Conservation (phyloP, 306 rosid species). For the Vigna trinervia region DNA sequence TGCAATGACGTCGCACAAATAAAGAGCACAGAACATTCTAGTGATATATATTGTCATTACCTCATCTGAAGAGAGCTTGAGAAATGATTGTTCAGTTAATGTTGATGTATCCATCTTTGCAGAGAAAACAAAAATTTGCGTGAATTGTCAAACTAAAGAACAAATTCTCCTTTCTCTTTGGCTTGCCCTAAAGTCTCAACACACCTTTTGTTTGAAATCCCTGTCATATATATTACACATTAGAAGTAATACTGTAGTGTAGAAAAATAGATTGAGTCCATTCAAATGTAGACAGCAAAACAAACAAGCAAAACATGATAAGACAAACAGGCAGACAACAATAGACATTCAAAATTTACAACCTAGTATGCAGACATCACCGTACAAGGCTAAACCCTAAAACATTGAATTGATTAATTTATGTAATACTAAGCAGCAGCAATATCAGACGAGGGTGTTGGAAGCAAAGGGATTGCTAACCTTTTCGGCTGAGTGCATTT, state of each 20-base stretch:
- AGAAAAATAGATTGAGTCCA: not conserved
- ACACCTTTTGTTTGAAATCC: not conserved
- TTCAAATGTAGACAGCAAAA: not conserved
- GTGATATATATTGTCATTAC: slow-evolving; percentile 34
- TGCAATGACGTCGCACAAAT: not conserved
- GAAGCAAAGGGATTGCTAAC: not conserved
- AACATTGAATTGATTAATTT: not conserved
- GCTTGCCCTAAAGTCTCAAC: slow-evolving; percentile 6
- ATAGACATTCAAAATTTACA: not conserved
- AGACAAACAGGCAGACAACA: not conserved
- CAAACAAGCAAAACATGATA: not conserved
- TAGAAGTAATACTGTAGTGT: not conserved
- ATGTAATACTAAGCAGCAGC: not conserved
- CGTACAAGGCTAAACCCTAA: not conserved
- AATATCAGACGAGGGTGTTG: not conserved
- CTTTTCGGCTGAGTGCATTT: not conserved
- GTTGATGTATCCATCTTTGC: slow-evolving; percentile 15
- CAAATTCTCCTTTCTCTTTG: not conserved
- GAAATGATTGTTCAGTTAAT: not conserved
- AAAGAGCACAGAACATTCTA: not conserved
- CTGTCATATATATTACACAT: not conserved
- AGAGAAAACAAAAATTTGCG: not conserved
- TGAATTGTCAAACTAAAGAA: not conserved
- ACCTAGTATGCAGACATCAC: not conserved
- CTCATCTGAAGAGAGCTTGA: slow-evolving; percentile 43